Evolutionary conservation across 73 alveolate genomes (phyloP).

Genomic region (Paraurostyla sp.): DNA sequence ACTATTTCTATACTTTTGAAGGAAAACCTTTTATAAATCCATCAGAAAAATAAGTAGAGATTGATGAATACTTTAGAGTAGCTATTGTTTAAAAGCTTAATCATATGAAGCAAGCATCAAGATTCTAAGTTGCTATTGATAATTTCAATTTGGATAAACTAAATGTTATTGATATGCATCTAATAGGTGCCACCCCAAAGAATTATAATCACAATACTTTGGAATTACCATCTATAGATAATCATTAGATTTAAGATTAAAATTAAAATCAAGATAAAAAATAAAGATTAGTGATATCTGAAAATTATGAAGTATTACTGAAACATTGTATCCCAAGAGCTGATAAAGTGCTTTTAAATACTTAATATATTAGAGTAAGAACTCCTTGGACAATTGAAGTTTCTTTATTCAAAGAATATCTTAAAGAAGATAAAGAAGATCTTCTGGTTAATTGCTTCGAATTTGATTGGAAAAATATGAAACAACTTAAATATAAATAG

Average conservation of each 20-base stretch:
- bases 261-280: not conserved
- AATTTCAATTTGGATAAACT: not conserved
- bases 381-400: conserved; percentile 71
- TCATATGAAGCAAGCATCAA: not conserved
- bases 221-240: no score
- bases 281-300: conserved; percentile 25
- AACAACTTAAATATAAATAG: conserved; percentile 59
- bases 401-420: conserved; percentile 63
- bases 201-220: no score
- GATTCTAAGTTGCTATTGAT: not conserved
- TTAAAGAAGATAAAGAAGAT: conserved; percentile 51
- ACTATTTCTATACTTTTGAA: conserved; percentile 58
- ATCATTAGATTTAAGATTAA: no score
- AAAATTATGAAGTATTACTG: conserved; percentile 27
- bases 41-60: not conserved
- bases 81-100: not conserved
- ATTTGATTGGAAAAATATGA: conserved; percentile 71
- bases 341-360: conserved; percentile 9
- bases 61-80: not conserved
- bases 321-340: conserved; percentile 66
- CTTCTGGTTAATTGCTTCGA: conserved; percentile 60
- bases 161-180: not conserved
- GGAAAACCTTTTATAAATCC: conserved; percentile 9
- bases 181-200: no score
- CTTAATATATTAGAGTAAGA: conserved; percentile 34